Evolutionary conservation across 1,284 basidiomycete genomes (phyloP).

Genomic region (Puccinia sorghi): DNA sequence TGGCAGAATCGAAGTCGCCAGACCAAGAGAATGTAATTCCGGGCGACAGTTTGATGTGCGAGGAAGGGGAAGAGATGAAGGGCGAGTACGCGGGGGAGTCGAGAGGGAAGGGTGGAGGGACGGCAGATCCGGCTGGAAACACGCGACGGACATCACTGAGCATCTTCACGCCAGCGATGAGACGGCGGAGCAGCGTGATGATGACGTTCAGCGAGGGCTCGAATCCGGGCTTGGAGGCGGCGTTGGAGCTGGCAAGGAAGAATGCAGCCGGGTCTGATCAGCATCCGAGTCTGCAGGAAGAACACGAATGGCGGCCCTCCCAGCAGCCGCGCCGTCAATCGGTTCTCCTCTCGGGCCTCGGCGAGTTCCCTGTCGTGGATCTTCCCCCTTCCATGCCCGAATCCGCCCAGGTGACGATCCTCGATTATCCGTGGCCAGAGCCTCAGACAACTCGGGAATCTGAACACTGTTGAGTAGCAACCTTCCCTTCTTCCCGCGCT

Average conservation of each 20-base stretch:
- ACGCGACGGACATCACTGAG: not conserved
- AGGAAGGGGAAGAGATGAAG: too few relatives aligned
- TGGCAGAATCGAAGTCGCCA: not conserved
- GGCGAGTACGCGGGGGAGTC: not conserved
- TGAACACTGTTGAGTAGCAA: not conserved
- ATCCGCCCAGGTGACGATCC: not conserved
- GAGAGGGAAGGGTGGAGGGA: not conserved
- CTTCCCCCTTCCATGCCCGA: not conserved
- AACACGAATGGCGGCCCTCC: too few relatives aligned
- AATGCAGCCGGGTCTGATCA: not conserved
- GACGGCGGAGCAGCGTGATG: not conserved
- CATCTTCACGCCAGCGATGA: not conserved
- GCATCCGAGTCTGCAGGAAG: not conserved
- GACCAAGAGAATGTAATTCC: too few relatives aligned
- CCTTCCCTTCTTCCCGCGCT: not conserved
- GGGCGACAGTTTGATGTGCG: not conserved
- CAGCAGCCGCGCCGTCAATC: conserved; percentile 5
- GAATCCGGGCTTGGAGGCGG: not conserved
- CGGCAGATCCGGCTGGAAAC: not conserved
- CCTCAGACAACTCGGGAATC: not conserved
- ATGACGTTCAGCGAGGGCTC: not conserved
- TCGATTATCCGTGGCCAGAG: not conserved
- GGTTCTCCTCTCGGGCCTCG: conserved; percentile 7
- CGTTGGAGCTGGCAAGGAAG: not conserved
- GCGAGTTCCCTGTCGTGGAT: conserved; percentile 33